Evolutionary conservation across 805 yeast species (phyloP), one percentile per base, ranked within the genome.

Genomic region (Soucietia sequanensis): DNA sequence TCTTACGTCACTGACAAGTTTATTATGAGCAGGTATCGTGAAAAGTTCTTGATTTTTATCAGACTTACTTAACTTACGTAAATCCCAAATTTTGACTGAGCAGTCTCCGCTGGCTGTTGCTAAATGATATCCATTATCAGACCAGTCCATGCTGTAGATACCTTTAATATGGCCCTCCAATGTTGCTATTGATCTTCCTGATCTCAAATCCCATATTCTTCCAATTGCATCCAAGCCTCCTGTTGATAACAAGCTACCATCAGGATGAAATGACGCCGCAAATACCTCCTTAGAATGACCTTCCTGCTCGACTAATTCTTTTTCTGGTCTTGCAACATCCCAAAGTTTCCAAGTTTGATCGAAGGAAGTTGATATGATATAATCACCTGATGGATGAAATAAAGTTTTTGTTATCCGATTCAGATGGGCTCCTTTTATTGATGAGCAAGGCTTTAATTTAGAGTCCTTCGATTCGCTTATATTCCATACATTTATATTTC

Each of bases 341-440:
- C 95, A 90, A 3, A 87, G 55, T 41, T 87, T 74, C 96, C 96
- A 91, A 0, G 96, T 86, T 44, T 70, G 70, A 58, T 91, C 97
- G 50, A 73, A 81, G 0, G 96, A 89, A 0, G 95, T 83, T 8
- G 86, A 72, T 0, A 80, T 84, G 1, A 84, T 42, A 44, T 55
- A 76, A 2, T 57, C 44, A 1, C 80, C 79, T 4, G 62, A 46
- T 1, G 95, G 95, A 56, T 89, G 95, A 42, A 78, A 75, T 23
- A 73, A 72, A 0, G 81, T 58, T 12, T 74, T 65, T 1, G 83
- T 70, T 0, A 89, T 80, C 37, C 96, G 69, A 8, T 53, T 62
- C 15, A 61, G 65, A 37, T 68, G 73, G 3, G 65, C 71, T 3
- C 39, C 21, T 23, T 42, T 43, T 8, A 50, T 44, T 2, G 60